Percentiles rank a stretch among this genome's conserved stretches.
phyloP scores from a whole-genome alignment of 345 rosid species.

The Eutrema japonicum region DNA sequence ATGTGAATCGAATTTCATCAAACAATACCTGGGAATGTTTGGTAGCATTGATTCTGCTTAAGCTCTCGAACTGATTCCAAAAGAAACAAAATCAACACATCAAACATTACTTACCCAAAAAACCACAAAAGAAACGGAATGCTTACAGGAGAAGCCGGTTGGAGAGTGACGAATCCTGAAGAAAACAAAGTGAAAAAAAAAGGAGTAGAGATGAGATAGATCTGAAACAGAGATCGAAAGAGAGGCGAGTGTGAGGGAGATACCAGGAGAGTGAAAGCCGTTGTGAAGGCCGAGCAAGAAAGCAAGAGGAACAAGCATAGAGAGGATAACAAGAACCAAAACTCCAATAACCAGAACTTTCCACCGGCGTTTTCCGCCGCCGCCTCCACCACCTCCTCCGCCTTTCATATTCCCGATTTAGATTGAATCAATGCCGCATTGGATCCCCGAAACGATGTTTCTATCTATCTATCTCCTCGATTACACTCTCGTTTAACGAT shows the following conservation, averaged over 20 bases:
- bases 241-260: neutral
- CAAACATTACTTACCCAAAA: neutral
- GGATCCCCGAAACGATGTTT: constrained; percentile 33
- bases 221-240: constrained; percentile 37
- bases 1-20: constrained; percentile 19
- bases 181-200: constrained; percentile 7
- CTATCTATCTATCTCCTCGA: neutral
- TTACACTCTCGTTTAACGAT: constrained; percentile 31
- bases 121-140: neutral
- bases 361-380: constrained; percentile 77
- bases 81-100: constrained; percentile 14
- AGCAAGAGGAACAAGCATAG: constrained; percentile 94
- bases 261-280: constrained; percentile 74
- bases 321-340: constrained; percentile 79
- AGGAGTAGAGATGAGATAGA: constrained; percentile 36
- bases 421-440: constrained; percentile 35
- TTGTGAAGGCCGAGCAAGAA: constrained; percentile 85
- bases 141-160: constrained; percentile 60
- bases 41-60: constrained; percentile 42
- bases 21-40: constrained; percentile 37
- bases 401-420: constrained; percentile 41
- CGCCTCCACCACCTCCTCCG: constrained; percentile 45
- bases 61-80: constrained; percentile 50
- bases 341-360: constrained; percentile 70
- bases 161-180: constrained; percentile 63